phyloP scores from a whole-genome alignment of 2,329 filamentous ascomycete species.

The Simplicillium sp. region DNA sequence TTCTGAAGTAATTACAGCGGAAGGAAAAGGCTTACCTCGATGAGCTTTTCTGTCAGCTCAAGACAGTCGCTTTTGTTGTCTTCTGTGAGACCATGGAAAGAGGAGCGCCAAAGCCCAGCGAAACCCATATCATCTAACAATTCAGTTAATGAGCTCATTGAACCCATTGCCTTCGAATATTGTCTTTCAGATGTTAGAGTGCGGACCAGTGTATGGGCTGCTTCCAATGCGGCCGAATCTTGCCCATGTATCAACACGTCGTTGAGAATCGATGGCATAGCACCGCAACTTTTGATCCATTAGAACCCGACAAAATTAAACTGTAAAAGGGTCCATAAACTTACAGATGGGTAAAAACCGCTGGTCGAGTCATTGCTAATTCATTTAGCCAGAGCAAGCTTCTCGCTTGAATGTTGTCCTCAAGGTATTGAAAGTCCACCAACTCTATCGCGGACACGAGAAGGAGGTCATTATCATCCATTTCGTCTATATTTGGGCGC shows the following conservation, averaged over 20 bases:
- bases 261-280: slow-evolving; percentile 49
- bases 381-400: slow-evolving; percentile 51
- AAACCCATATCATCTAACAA: slow-evolving; percentile 53
- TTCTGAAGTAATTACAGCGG: not conserved
- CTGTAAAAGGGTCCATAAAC: slow-evolving; percentile 14
- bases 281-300: slow-evolving; percentile 34
- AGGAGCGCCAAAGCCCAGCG: slow-evolving; percentile 50
- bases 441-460: slow-evolving; percentile 54
- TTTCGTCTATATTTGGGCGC: slow-evolving; percentile 24
- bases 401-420: slow-evolving; percentile 51
- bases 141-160: slow-evolving; percentile 37
- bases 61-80: slow-evolving; percentile 43
- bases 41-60: slow-evolving; percentile 47
- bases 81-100: slow-evolving; percentile 38
- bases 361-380: slow-evolving; percentile 42
- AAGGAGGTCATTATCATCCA: slow-evolving; percentile 53
- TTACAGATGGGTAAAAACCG: slow-evolving; percentile 50
- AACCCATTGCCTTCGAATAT: slow-evolving; percentile 38
- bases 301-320: slow-evolving; percentile 9
- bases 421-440: slow-evolving; percentile 56
- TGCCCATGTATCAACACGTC: slow-evolving; percentile 55
- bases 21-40: slow-evolving; percentile 38
- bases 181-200: slow-evolving; percentile 45
- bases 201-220: slow-evolving; percentile 50
- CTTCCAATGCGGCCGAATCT: slow-evolving; percentile 47